Conservation (phyloP, 1,284 basidiomycete species). For the Trichosporon coremiiforme region DNA sequence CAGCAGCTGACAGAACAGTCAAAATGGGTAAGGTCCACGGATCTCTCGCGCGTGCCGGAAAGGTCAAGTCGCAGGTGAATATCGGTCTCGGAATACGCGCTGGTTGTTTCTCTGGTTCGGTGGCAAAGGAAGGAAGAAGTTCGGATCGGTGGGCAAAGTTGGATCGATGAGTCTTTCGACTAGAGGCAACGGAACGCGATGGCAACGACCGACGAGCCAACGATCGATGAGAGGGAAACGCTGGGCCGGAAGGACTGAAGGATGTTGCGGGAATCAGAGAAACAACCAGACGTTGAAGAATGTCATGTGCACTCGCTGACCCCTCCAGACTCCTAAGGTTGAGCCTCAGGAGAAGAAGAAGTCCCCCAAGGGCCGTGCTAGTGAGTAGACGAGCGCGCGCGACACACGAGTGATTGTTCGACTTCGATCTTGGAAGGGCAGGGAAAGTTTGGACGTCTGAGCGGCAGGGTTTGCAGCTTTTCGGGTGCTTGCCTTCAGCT, state of each 20-base stretch:
- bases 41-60: slow-evolving; percentile 99
- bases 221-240: not conserved
- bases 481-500: not conserved
- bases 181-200: not conserved
- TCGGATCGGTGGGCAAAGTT: not conserved
- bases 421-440: not conserved
- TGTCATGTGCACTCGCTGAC: slow-evolving; percentile 20
- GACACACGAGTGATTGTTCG: not conserved
- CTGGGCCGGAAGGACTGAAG: not conserved
- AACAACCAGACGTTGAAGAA: not conserved
- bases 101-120: slow-evolving; percentile 17
- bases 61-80: slow-evolving; percentile 87
- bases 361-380: slow-evolving; percentile 89
- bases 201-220: not conserved
- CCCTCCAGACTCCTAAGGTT: slow-evolving; percentile 75
- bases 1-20: slow-evolving; percentile 33
- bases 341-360: slow-evolving; percentile 99
- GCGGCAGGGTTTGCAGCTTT: not conserved
- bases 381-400: slow-evolving; percentile 41
- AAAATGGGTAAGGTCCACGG: slow-evolving; percentile 82
- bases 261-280: not conserved
- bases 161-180: not conserved
- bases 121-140: slow-evolving; percentile 13
- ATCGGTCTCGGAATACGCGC: slow-evolving; percentile 14
- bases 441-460: not conserved